A percentile compares a stretch with the other conserved stretches of the same genome.
phyloP scores from a whole-genome alignment of 495 filamentous ascomycete species.

The Daldinia grandis region DNA sequence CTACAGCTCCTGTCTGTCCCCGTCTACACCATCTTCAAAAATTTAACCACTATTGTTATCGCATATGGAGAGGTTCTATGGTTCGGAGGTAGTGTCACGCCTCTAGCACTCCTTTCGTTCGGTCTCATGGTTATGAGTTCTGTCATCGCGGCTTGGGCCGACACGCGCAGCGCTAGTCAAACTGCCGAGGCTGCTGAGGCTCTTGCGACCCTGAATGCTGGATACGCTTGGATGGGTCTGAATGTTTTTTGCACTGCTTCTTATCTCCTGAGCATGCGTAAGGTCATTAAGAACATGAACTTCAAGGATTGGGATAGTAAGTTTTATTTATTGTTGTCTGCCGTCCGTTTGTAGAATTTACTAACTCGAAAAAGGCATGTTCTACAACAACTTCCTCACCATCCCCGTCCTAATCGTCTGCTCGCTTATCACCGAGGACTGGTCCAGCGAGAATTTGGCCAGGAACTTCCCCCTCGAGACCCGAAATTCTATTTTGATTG shows the following conservation, averaged over 20 bases:
- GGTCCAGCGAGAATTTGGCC: conserved; percentile 83
- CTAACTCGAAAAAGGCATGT: conserved; percentile 80
- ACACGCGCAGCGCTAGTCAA: conserved; percentile 85
- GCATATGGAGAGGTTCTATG: conserved; percentile 98
- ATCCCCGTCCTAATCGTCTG: conserved; percentile 89
- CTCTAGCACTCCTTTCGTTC: conserved; percentile 91
- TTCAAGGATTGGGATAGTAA: conserved; percentile 99
- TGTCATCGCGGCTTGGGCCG: conserved; percentile 95
- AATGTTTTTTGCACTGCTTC: conserved; percentile 96
- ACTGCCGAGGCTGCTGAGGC: conserved; percentile 70
- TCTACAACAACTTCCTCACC: conserved; percentile 98
- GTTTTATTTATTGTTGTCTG: conserved; percentile 46
- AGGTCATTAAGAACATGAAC: conserved; percentile 99
- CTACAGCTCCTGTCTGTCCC: conserved; percentile 97
- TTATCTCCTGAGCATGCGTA: conserved; percentile 93
- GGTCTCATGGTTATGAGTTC: conserved; percentile 97
- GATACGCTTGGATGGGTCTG: conserved; percentile 97
- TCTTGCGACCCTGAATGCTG: conserved; percentile 90
- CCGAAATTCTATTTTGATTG: conserved; percentile 77
- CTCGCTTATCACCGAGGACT: conserved; percentile 89
- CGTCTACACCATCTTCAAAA: conserved; percentile 99
- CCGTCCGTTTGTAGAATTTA: conserved; percentile 1
- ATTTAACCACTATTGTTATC: conserved; percentile 97
- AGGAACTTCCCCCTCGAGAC: conserved; percentile 85
- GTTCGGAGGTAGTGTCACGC: conserved; percentile 94